These are phyloP conservation scores for Coemansia sp. DNA, from an alignment of 192 early-diverging fungal genomes.

Conservation along the genomic window DNA sequence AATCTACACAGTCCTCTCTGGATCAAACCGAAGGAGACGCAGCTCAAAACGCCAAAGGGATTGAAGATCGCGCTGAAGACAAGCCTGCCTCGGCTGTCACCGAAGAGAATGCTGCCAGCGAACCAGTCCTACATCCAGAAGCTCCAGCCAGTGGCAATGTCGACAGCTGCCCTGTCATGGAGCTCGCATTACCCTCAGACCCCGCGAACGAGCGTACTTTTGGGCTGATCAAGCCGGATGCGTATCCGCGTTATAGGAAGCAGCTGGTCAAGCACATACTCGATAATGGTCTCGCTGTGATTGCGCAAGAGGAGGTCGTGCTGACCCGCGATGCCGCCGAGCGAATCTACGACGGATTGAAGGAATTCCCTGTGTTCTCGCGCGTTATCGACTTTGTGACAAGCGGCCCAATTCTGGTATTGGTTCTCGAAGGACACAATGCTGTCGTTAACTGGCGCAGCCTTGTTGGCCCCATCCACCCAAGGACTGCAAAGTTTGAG, in stretches of 20 bases:
- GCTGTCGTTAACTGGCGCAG: constrained; percentile 45
- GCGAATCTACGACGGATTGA: constrained; percentile 38
- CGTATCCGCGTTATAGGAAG: constrained; percentile 36
- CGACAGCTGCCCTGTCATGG: constrained; percentile 5
- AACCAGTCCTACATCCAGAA: not conserved
- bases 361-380: constrained; percentile 34
- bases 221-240: constrained; percentile 49
- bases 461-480: constrained; percentile 58
- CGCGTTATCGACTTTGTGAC: constrained; percentile 54
- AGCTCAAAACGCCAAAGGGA: not conserved
- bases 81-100: not conserved
- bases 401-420: constrained; percentile 49
- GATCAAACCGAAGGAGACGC: not conserved
- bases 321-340: constrained; percentile 26
- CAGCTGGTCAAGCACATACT: constrained; percentile 32
- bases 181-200: constrained; percentile 30
- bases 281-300: constrained; percentile 33
- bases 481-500: constrained; percentile 40
- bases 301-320: constrained; percentile 42
- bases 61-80: not conserved
- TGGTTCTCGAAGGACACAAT: constrained; percentile 53
- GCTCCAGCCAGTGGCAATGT: not conserved
- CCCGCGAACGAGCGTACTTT: constrained; percentile 44
- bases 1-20: not conserved
- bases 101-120: not conserved